Conservation (phyloP, 2,329 filamentous ascomycete species). For the Stachybotrys echinatus region DNA sequence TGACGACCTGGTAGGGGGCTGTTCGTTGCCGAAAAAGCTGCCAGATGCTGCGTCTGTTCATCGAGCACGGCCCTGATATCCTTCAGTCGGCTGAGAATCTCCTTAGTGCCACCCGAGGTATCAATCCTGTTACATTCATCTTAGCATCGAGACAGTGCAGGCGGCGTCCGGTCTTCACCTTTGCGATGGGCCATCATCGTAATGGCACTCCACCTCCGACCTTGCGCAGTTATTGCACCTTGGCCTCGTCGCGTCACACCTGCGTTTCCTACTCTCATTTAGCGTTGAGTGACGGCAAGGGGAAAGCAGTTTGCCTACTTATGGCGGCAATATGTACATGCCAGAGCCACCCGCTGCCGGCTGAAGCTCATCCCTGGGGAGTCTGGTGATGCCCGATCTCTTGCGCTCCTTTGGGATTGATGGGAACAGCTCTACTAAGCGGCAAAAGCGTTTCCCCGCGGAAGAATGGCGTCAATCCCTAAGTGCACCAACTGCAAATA, state of each 20-base stretch:
- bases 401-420: background rate
- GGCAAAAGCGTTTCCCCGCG: too few species aligned
- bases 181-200: constrained; percentile 21
- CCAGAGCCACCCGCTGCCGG: constrained; percentile 19
- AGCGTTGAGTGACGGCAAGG: background rate
- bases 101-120: constrained; percentile 18
- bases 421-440: background rate
- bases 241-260: constrained; percentile 20
- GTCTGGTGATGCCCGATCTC: background rate
- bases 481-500: too few species aligned
- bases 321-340: constrained; percentile 20
- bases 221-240: constrained; percentile 18
- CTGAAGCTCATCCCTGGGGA: constrained; percentile 17
- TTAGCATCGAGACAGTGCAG: too few species aligned
- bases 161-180: constrained; percentile 11
- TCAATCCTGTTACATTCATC: constrained; percentile 18
- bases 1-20: background rate
- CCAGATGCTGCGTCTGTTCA: constrained; percentile 10
- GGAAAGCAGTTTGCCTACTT: too few species aligned
- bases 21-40: constrained; percentile 5
- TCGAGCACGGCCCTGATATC: constrained; percentile 19
- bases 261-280: constrained; percentile 15
- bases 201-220: constrained; percentile 17
- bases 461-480: too few species aligned
- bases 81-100: constrained; percentile 18